Percentiles rank a stretch among this genome's conserved stretches.
phyloP scores from a whole-genome alignment of 2,329 filamentous ascomycete genomes.

The Aspergillus nomiae region DNA sequence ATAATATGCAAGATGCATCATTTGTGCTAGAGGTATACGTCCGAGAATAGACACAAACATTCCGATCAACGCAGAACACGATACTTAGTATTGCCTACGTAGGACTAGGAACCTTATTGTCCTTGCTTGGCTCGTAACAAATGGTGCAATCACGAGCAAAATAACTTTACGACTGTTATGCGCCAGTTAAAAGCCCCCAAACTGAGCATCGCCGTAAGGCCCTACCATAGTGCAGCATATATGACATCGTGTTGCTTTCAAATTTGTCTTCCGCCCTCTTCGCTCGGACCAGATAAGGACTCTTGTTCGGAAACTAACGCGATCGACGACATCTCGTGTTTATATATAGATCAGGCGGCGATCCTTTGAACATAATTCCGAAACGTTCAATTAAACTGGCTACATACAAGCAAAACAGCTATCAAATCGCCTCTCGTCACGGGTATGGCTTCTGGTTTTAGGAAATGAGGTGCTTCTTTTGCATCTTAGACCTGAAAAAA shows the following conservation, averaged over 20 bases:
- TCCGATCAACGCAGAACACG: neutral
- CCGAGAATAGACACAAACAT: neutral
- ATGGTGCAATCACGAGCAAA: neutral
- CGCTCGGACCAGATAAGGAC: neutral
- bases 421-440: neutral
- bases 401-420: neutral
- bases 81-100: neutral
- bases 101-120: neutral
- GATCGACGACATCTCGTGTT: slow-evolving; percentile 20
- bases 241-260: neutral
- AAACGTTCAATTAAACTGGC: neutral
- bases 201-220: neutral
- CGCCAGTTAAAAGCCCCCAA: neutral
- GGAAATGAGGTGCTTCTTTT: neutral
- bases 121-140: neutral
- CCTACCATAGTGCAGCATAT: neutral
- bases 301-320: slow-evolving; percentile 6
- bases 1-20: neutral
- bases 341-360: slow-evolving; percentile 20
- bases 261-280: neutral
- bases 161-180: neutral
- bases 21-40: neutral
- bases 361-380: slow-evolving; percentile 6
- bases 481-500: neutral
- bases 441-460: neutral